Base-by-base conservation (phyloP, 495 filamentous ascomycete species). In the Annulohypoxylon bovei region DNA sequence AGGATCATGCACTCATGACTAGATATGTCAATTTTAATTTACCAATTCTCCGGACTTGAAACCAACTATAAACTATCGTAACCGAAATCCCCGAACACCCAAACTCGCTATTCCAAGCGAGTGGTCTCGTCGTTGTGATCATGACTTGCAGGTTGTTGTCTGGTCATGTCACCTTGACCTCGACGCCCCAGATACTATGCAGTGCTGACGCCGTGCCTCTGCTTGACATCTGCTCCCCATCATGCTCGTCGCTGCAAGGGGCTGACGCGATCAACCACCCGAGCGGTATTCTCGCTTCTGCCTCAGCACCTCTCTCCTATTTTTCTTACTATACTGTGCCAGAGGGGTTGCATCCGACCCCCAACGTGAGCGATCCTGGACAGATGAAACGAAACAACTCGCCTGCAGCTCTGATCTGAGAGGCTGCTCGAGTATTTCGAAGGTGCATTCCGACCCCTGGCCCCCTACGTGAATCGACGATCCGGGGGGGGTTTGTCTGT, bases 341-440 rank as follows among this genome's bases (percentile, higher is more conserved):
- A 33, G 27, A 49, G 25, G 14, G 55, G 62, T 71, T 57, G 40
- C 62, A 67, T 67, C 57, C 25, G 23, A 71, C 68, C 68, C 68
- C 68, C 58, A 67, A 55, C 44, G 18, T 52, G 46, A 56, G 25
- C 62, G 49, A 62, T 47, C 27, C 35, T 52, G 22, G 47, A 62
- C 50, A 47, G 18, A 49, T 67, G 62, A 71, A 71, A 71, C 68
- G 25, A 71, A 63, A 67, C 57, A n/a, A 16, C 39, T 47, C 25
- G 12, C 46, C 20, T 58, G 50, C 32, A 62, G 30, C 18, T 22
- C 50, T 57, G 42, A 42, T 56, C 33, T 37, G 50, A 33, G 46
- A 65, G 40, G 59, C 44, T 47, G 40, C 18, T 55, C 9, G 27
- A 49, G 30, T 16, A 50, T 23, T 49, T 39, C 30, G 3, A 22